A percentile compares a stretch with the other conserved stretches of the same genome.
These are phyloP conservation scores for Thraustochytrium striatum DNA, from an alignment of 352 stramenopile genomes.

Conservation along the genomic window DNA sequence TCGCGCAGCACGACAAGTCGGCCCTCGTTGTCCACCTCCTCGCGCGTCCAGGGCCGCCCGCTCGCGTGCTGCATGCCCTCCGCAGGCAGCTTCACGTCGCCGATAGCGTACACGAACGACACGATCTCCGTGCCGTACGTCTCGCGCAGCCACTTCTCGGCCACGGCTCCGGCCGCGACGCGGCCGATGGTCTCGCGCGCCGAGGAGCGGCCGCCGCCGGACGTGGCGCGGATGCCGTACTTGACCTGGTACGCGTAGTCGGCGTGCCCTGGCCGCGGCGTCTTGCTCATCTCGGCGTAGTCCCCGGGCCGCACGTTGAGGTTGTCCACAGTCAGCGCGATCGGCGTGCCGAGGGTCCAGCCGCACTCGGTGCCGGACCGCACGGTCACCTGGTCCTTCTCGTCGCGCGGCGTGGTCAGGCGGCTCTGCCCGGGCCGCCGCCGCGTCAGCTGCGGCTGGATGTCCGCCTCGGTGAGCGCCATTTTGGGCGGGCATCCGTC, in stretches of 20 bases:
- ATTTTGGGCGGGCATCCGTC: constrained; percentile 95
- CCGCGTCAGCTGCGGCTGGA: constrained; percentile 94
- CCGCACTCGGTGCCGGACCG: constrained; percentile 88
- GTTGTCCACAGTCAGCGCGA: constrained; percentile 94
- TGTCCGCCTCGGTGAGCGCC: constrained; percentile 84
- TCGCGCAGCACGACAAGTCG: constrained; percentile 70
- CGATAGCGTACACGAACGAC: constrained; percentile 78
- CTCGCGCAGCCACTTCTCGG: constrained; percentile 86
- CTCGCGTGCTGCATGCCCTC: constrained; percentile 66
- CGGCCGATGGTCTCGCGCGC: constrained; percentile 96
- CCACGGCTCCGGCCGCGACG: constrained; percentile 91
- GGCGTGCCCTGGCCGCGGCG: constrained; percentile 85
- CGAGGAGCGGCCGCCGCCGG: constrained; percentile 87
- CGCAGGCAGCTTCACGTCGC: constrained; percentile 72
- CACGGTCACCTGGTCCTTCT: constrained; percentile 94
- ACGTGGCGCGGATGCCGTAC: constrained; percentile 94
- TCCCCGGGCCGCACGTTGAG: constrained; percentile 91
- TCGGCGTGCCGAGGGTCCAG: constrained; percentile 89
- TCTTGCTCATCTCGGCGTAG: constrained; percentile 93
- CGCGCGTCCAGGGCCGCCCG: constrained; percentile 66
- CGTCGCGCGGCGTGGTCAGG: constrained; percentile 95
- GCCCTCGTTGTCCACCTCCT: constrained; percentile 74
- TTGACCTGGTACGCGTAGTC: constrained; percentile 99
- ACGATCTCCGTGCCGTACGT: constrained; percentile 79
- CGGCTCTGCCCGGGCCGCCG: constrained; percentile 92